These are phyloP conservation scores for Hericium coralloides DNA, from an alignment of 768 basidiomycete species.

Conservation along the genomic window DNA sequence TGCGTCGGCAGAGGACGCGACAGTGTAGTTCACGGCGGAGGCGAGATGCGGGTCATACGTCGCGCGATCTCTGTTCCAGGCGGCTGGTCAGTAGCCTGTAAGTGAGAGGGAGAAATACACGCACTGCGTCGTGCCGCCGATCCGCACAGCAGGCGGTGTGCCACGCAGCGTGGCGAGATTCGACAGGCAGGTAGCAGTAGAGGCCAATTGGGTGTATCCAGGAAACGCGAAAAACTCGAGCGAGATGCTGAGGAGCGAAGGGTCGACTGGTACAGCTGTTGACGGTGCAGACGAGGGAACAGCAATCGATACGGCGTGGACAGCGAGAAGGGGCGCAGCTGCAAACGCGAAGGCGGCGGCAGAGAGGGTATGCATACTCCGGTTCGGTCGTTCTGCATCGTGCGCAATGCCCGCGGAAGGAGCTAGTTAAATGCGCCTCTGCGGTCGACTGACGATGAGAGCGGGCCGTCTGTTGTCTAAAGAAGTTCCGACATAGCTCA, in stretches of 20 bases:
- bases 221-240: conserved; percentile 33
- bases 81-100: neutral
- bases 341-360: too few relatives aligned
- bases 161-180: conserved; percentile 25
- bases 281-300: conserved; percentile 23
- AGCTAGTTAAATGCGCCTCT: too few relatives aligned
- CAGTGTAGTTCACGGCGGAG: conserved; percentile 28
- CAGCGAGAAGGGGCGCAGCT: too few relatives aligned
- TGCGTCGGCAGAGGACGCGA: conserved; percentile 26
- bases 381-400: too few relatives aligned
- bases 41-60: conserved; percentile 25
- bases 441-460: too few relatives aligned
- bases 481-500: too few relatives aligned
- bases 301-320: neutral
- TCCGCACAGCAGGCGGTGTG: conserved; percentile 25
- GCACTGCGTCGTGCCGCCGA: conserved; percentile 31
- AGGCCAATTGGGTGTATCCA: conserved; percentile 23
- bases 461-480: too few relatives aligned
- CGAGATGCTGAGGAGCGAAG: conserved; percentile 26
- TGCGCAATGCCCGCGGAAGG: too few relatives aligned
- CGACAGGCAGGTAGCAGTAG: conserved; percentile 25
- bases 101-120: neutral
- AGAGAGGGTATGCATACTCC: too few relatives aligned
- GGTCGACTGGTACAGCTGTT: conserved; percentile 20
- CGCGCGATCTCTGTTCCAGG: conserved; percentile 26